phyloP scores from a whole-genome alignment of 768 basidiomycete species.

The Hirschioporus abietinus region DNA sequence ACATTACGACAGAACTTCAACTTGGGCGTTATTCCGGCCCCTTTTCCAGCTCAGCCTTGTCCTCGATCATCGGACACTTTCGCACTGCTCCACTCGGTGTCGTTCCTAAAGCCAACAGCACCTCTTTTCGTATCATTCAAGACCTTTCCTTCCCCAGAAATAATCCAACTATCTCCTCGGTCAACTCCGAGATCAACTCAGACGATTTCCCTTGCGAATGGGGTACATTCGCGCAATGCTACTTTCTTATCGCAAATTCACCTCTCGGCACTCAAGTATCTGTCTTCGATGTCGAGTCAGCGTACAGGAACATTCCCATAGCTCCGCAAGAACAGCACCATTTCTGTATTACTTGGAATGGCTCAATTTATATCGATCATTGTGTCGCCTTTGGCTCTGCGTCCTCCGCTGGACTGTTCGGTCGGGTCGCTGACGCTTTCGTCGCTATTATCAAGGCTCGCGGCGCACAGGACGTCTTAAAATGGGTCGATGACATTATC shows the following conservation, averaged over 20 bases:
- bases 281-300: conserved; percentile 31
- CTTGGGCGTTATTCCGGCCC: too few relatives aligned
- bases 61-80: too few relatives aligned
- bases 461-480: conserved; percentile 15
- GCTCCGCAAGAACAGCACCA: conserved; percentile 20
- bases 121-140: too few relatives aligned
- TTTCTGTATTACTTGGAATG: conserved; percentile 21
- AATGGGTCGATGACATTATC: conserved; percentile 27
- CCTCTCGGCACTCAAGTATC: conserved; percentile 30
- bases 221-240: conserved; percentile 26
- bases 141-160: conserved; percentile 24
- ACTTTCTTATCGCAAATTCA: conserved; percentile 21
- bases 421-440: conserved; percentile 27
- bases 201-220: conserved; percentile 29
- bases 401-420: conserved; percentile 27
- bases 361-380: conserved; percentile 25
- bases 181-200: conserved; percentile 27
- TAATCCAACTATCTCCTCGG: conserved; percentile 19
- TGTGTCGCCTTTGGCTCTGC: conserved; percentile 24
- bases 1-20: too few relatives aligned
- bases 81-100: too few relatives aligned
- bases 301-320: conserved; percentile 31
- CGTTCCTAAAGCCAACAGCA: too few relatives aligned
- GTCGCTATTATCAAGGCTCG: conserved; percentile 20
- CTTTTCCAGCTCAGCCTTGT: too few relatives aligned